These are phyloP conservation scores for Neobulgaria alba DNA, from an alignment of 2,329 filamentous ascomycete genomes.

Conservation along the genomic window DNA sequence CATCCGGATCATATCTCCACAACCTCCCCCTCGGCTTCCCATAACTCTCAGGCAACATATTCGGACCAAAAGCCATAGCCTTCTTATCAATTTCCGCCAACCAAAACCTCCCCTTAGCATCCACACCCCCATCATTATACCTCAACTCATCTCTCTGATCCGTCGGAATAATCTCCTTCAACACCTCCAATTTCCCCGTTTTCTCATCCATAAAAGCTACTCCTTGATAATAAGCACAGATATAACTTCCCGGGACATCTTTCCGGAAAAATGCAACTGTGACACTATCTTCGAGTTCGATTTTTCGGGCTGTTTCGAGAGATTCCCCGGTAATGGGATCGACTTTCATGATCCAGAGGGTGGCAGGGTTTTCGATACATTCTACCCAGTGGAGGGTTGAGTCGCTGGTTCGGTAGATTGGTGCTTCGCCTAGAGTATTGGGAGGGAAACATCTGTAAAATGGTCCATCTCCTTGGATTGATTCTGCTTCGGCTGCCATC, in stretches of 20 bases:
- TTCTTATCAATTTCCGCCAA: constrained; percentile 30
- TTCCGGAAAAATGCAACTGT: constrained; percentile 30
- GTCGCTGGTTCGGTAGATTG: constrained; percentile 15
- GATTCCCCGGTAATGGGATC: constrained; percentile 26
- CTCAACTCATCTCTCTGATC: constrained; percentile 23
- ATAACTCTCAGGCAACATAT: constrained; percentile 26
- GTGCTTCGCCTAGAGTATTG: constrained; percentile 16
- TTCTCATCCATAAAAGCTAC: constrained; percentile 31
- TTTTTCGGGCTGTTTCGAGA: constrained; percentile 21
- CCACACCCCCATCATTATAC: constrained; percentile 30
- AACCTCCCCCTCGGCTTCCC: constrained; percentile 22
- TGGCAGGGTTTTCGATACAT: constrained; percentile 15
- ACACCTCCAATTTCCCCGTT: constrained; percentile 29
- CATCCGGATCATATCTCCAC: constrained; percentile 25
- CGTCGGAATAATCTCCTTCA: constrained; percentile 31
- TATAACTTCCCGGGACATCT: constrained; percentile 30
- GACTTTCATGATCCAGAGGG: constrained; percentile 30
- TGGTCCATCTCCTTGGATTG: too few relatives aligned
- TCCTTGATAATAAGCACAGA: constrained; percentile 33
- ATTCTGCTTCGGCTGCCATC: too few relatives aligned
- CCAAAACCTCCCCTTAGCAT: constrained; percentile 9
- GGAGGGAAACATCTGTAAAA: too few relatives aligned
- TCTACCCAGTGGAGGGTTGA: constrained; percentile 19
- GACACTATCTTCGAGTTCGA: constrained; percentile 30
- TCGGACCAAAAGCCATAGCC: constrained; percentile 28